Evolutionary conservation across 78 protist species (phyloP), one percentile per base, ranked within the genome.

Genomic region (Tieghemostelium lacteum): DNA sequence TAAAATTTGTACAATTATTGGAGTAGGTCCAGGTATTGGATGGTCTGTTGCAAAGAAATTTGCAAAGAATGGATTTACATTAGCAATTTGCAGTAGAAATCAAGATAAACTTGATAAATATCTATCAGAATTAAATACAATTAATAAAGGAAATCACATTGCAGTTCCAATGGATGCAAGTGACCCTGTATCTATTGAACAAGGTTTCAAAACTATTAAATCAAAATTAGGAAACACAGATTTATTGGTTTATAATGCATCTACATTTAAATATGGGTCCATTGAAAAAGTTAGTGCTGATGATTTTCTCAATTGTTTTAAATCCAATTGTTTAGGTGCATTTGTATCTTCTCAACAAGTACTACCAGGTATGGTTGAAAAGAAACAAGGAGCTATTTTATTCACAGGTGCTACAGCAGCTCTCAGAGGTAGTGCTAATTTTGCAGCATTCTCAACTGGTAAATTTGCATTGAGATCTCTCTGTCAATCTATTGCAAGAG

Each of bases 401-500:
- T 77, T 92, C 20, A 92, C 95, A 34, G 95, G 95, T 12, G 95
- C 95, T 19, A 92, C 95, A 64, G 92, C 95, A 2, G 86, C 94
- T 20, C 22, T 85, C 16, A 63, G 72, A 31, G 95, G 95, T 28
- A 39, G 72, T 24, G 86, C 77, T 22, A 19, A 45, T 10, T 88
- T 86, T 16, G 42, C 55, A 17, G 28, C 14, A 29, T 92, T 92
- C 45, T 86, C 95, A 6, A 16, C 33, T 10, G 86, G 91, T n/a
- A 92, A 92, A 55, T 86, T 36, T 31, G 95, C 78, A 16, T 31
- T 92, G n/a, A 60, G 95, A 22, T 75, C 93, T 10, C 54, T 92
- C 1, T 75, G 92, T 39, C 94, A 88, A 50, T 86, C 93, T 12
- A 31, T 86, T 20, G 95, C 95, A 19, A 14, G 95, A 19, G 95